Conservation (phyloP, 345 rosid genomes). For the Gossypium sturtianum region DNA sequence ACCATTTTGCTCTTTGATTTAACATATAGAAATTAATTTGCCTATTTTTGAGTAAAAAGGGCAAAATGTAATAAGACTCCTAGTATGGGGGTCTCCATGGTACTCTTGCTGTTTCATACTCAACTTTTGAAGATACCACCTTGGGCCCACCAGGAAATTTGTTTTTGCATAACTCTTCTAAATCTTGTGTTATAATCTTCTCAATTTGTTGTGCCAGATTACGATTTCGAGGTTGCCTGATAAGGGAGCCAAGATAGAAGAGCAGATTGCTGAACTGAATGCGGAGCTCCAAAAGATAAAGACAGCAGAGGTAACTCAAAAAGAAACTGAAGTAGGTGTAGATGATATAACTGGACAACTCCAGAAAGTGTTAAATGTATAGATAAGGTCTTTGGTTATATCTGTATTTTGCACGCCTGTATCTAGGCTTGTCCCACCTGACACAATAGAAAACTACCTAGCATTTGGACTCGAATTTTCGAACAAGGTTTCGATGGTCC, state of each 20-base stretch:
- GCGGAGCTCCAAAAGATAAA: constrained; percentile 46
- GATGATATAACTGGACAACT: constrained; percentile 57
- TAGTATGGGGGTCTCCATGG: too few relatives aligned
- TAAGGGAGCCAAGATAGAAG: constrained; percentile 61
- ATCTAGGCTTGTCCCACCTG: neutral
- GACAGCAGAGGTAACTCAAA: constrained; percentile 23
- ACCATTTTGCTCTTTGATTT: too few relatives aligned
- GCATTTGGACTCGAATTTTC: neutral
- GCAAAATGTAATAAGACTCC: too few relatives aligned
- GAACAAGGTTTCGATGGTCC: neutral
- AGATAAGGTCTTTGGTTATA: constrained; percentile 7
- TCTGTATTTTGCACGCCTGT: neutral
- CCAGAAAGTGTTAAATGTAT: constrained; percentile 48
- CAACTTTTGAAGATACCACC: neutral
- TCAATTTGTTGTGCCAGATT: constrained; percentile 30
- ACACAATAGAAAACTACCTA: neutral
- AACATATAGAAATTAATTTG: neutral
- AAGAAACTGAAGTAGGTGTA: constrained; percentile 37
- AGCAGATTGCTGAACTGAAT: constrained; percentile 59
- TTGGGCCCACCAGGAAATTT: neutral
- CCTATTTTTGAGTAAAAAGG: neutral
- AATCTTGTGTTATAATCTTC: neutral
- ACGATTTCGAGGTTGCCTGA: constrained; percentile 71
- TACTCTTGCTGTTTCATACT: neutral
- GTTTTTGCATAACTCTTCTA: neutral